These are phyloP conservation scores for Citrus sinensis DNA, from an alignment of 345 rosid species.

Conservation along the genomic window DVS_A1.0 CM039163.1:4741501-4742000, in stretches of 20 bases:
- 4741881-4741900: not conserved
- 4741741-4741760: constrained; percentile 38
- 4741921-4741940: not conserved
- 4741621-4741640: not conserved
- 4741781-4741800: constrained; percentile 89
- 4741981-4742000: not conserved
- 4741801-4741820: constrained; percentile 88
- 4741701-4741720: not conserved
- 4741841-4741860: not conserved
- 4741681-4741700: not conserved
- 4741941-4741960: not conserved
- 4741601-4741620: not conserved
- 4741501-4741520: not conserved
- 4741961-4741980: not conserved
- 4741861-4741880: not conserved
- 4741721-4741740: not conserved
- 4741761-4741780: constrained; percentile 96
- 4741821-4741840: constrained; percentile 89
- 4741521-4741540: not conserved
- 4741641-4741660: not conserved
- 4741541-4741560: not conserved
- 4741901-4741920: not conserved
- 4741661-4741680: not conserved
- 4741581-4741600: not conserved
- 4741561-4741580: not conserved